Percentiles rank a stretch among this genome's conserved stretches.
Conservation (phyloP, 2,329 filamentous ascomycete genomes). For the Cladosporium cucumerinum region DNA sequence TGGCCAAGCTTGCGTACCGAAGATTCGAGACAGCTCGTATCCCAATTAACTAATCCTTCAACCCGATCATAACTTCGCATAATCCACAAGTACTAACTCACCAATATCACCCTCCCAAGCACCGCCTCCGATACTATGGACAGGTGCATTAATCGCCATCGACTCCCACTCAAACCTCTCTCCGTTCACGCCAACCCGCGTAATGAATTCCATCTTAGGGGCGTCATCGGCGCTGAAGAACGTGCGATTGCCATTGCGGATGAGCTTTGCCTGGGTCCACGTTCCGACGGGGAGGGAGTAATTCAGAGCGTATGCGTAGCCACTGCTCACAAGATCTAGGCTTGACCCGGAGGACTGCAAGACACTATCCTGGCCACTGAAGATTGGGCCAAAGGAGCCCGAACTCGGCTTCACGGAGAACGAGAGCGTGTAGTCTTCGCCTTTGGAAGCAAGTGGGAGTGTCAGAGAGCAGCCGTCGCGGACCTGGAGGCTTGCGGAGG, state of each 20-base stretch:
- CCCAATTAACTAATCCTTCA: neutral
- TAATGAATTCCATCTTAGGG: constrained; percentile 41
- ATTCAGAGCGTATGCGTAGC: constrained; percentile 41
- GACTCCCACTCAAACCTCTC: constrained; percentile 41
- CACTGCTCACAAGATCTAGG: constrained; percentile 39
- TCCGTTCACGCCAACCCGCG: constrained; percentile 44
- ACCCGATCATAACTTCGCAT: constrained; percentile 11
- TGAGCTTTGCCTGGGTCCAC: constrained; percentile 38
- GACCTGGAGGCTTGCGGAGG: constrained; percentile 19
- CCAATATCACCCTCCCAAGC: constrained; percentile 24
- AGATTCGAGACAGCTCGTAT: neutral
- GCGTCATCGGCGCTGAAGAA: constrained; percentile 31
- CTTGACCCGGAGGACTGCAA: constrained; percentile 25
- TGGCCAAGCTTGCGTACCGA: no score
- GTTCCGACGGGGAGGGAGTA: constrained; percentile 39
- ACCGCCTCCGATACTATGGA: constrained; percentile 39
- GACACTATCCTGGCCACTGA: constrained; percentile 36
- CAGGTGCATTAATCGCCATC: constrained; percentile 47
- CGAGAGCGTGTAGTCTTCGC: constrained; percentile 55
- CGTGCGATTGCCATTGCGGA: constrained; percentile 38
- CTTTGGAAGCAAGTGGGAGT: constrained; percentile 53
- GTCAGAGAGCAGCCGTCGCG: constrained; percentile 40
- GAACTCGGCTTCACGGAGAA: constrained; percentile 43
- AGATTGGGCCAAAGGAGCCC: constrained; percentile 46
- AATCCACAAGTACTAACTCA: constrained; percentile 21